Base-by-base conservation (phyloP, 345 rosid species). In the Sonneratia alba region DNA sequence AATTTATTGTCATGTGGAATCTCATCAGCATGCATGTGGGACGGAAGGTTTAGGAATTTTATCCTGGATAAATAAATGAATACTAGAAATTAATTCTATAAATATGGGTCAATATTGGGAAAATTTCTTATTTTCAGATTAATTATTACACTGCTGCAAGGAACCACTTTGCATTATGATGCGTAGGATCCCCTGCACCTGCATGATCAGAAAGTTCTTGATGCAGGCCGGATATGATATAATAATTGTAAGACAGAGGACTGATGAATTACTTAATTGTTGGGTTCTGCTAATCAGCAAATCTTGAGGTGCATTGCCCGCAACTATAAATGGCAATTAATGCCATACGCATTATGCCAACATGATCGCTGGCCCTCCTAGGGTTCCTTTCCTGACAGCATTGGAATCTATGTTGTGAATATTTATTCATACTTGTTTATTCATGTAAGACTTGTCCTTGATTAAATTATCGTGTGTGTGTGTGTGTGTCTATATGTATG, bases 401-500 rank as follows among this genome's bases (percentile, higher is more conserved):
- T 59, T 74, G 38, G 76, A 74, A 74, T 56, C 66, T 67, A 68
- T 68, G 68, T 55, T 55, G 12, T 63, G 68, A 67, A 72, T 42
- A 71, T 72, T 38, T 63, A 51, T 47, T 42, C 57, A 19, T 53
- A 22, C 32, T 53, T 18, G 32, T 57, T 7, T 22, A 53, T 53
- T n/a, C 15, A 18, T 53, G 9, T 53, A 53, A 53, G 15, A 18
- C 7, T 53, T 53, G 59, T 53, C 59, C n/a, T 18, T 53, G 8
- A 53, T 53, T 53, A 19, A 49, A 49, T 4, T 3, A 49, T 49
- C 3, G 15, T 1, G 55, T 0, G 22, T 18, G 51, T 40, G 5
- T 40, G 43, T 40, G 5, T 40, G 1, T 40, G 5, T 40, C 0
- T 40, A 32, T 65, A 34, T 18, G 7, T 63, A 48, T 65, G 69